phyloP scores from a whole-genome alignment of 169 alveolate genomes.

The Plasmodium fragile region DNA sequence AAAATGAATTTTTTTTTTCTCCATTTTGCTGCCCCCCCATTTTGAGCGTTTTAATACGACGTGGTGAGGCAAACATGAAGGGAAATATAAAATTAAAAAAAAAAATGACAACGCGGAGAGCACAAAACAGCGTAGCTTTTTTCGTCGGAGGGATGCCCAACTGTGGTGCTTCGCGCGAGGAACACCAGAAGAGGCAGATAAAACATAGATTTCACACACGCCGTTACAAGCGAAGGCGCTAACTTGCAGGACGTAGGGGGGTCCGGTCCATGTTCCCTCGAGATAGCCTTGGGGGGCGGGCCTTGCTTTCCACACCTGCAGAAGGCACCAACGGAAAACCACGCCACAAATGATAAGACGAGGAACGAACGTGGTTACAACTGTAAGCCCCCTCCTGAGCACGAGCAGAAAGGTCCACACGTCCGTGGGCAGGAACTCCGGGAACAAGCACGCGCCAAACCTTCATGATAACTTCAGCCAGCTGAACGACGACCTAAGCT shows the following conservation, averaged over 20 bases:
- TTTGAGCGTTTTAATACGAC: background rate
- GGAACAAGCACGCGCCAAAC: background rate
- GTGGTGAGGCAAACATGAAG: background rate
- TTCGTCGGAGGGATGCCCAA: background rate
- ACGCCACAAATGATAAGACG: constrained; percentile 41
- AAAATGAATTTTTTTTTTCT: background rate
- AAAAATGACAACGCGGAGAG: background rate
- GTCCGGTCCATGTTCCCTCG: background rate
- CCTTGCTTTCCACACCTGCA: background rate
- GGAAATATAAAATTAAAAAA: too few species aligned
- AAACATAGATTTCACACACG: background rate
- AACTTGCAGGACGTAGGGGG: background rate
- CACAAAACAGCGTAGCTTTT: background rate
- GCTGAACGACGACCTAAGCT: background rate
- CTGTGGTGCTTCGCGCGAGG: background rate
- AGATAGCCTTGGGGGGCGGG: background rate
- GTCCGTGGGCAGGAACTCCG: background rate
- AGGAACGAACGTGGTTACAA: constrained; percentile 1
- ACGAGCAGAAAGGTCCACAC: constrained; percentile 19
- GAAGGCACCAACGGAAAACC: background rate
- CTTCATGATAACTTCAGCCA: background rate
- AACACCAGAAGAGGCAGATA: background rate
- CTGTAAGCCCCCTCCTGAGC: background rate
- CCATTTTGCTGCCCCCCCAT: background rate
- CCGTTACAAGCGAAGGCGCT: background rate